Base-by-base conservation (phyloP, 352 stramenopile genomes). In the Stephanocyclus meneghinianus region DNA sequence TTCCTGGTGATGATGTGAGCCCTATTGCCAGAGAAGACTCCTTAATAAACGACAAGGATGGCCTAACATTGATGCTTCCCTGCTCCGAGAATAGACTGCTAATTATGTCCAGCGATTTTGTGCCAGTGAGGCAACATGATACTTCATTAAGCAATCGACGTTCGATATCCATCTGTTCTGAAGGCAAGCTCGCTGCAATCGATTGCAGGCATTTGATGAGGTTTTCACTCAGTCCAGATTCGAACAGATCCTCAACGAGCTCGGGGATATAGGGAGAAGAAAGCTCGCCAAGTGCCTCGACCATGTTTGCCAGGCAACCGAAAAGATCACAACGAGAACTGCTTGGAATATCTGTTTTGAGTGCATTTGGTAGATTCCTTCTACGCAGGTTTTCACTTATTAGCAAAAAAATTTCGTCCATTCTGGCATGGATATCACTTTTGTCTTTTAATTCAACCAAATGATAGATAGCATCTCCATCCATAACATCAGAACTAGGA, bases 111-210 rank as follows among this genome's bases (percentile, higher is more conserved):
- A 81, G 65, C 44, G 69, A 86, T 62, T 61, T 71, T 47, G 76
- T 90, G 21, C 96, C 95, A 29, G 95, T 94, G 11, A 99, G 84
- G 64, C 96, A 97, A 13, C 94, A 90, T n/a, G 96, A 98, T 26
- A 98, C 96, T 74, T 98, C 96, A 71, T 98, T 96, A 42, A 99
- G 89, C 13, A 99, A 84, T 16, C 96, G 92, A 61, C 98, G 94
- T 83, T 98, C 95, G 21, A 99, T 96, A 32, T 91, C 91, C 1
- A 90, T 80, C n/a, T 97, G 78, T 13, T 95, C 86, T 29, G 91
- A 96, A 7, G 97, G 96, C 9, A 98, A 86, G 77, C 90, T 95
- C 0, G 87, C 76, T 1, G 95, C 94, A 66, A 99, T 96, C 4
- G 96, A 94, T 0, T 95, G 85, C 1, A 99, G 86, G 16, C 96